These are phyloP conservation scores for Aspergillus udagawae DNA, from an alignment of 2,329 filamentous ascomycete genomes.

Conservation along the genomic window DNA sequence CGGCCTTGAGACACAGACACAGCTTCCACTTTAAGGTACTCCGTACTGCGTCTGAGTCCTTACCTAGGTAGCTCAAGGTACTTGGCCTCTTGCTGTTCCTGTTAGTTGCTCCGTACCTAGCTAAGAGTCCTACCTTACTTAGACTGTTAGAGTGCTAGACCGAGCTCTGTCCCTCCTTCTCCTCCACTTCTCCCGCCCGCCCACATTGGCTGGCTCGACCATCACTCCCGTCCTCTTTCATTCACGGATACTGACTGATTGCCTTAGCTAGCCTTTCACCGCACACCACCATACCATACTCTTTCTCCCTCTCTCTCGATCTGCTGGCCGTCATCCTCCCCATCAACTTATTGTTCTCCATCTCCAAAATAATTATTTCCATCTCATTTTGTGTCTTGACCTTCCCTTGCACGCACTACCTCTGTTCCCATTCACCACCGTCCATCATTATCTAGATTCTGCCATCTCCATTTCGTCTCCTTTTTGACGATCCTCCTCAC, in stretches of 20 bases:
- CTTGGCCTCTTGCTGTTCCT: background rate
- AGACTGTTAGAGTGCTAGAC: too few species aligned
- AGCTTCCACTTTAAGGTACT: background rate
- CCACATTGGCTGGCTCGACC: conserved; percentile 20
- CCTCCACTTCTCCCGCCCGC: conserved; percentile 26
- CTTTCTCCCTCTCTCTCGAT: background rate
- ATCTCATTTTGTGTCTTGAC: conserved; percentile 3
- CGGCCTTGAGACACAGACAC: background rate
- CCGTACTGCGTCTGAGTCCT: background rate
- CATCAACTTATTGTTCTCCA: conserved; percentile 3
- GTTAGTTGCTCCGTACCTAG: background rate
- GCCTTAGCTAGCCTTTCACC: background rate
- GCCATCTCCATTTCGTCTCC: background rate
- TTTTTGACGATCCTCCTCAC: conserved; percentile 3
- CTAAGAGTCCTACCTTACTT: background rate
- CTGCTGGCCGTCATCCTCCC: background rate
- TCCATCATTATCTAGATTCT: background rate
- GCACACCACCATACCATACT: background rate
- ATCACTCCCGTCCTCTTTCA: background rate
- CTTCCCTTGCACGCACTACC: conserved; percentile 3
- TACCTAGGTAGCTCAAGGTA: background rate
- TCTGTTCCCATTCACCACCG: conserved; percentile 2
- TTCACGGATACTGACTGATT: conserved; percentile 2
- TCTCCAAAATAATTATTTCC: conserved; percentile 5
- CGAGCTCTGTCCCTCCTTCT: conserved; percentile 10